Base-by-base conservation (phyloP, 371 early-diverging fungal species). In the Syncephalastrum racemosum region DNA sequence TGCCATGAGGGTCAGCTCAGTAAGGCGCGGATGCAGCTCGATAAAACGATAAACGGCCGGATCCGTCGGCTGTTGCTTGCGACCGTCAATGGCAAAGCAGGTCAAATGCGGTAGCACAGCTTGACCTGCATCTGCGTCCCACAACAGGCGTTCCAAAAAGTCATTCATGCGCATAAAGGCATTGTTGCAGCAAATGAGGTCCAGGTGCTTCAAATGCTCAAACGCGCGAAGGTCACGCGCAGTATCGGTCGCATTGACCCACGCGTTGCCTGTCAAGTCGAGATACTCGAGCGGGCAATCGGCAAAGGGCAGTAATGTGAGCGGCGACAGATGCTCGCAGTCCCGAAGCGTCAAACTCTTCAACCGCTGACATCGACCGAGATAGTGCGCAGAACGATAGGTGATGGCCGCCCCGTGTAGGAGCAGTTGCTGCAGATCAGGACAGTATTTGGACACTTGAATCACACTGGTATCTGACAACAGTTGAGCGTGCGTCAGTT, bases 161-260 rank as follows among this genome's bases (percentile, higher is more conserved):
- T 62, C 61, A 15, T 49, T 53, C 24, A 53, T 51, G 36, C 6
- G 36, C 8, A 63, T 56, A 5, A 42, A 18, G 48, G 56, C 60
- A 27, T 50, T 24, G n/a, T 57, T 50, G 27, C 75, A 72, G 54
- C 75, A 72, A 2, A 78, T 59, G n/a, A 78, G 63, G 27, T 68
- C 70, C 1, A 78, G 63, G 25, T 67, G 63, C 15, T 60, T 67
- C 36, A 78, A 52, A 16, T 56, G 20, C 3, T 50, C 40, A 23
- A 78, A 63, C 1, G 59, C 59, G 5, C 63, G 46, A 0, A 78
- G 39, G 41, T 78, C 79, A 48, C 59, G 52, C 0, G 75, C 75
- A n/a, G 79, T 78, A n/a, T 78, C 71, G 25, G 52, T 56, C 12
- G 59, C 68, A 39, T 63, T 66, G 15, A 78, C 59, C 75, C 79